A percentile compares a stretch with the other conserved stretches of the same genome.
Conservation (phyloP, 1,284 basidiomycete genomes). For the Irpex lacteus region DNA sequence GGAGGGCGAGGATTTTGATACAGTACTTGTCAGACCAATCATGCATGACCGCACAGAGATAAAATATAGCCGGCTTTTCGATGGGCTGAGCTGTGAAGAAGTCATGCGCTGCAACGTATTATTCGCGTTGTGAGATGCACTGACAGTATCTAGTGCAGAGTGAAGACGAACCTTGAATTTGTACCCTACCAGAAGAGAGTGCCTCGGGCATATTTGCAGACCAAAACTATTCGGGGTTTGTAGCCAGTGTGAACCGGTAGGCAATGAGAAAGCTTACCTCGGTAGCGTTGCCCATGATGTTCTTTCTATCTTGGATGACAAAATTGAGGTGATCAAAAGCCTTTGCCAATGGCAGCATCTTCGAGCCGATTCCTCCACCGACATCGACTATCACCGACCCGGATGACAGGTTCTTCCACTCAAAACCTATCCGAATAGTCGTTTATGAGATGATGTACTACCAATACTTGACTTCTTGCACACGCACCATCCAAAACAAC, state of each 20-base stretch:
- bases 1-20: constrained; percentile 24
- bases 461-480: too few species aligned
- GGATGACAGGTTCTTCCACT: constrained; percentile 13
- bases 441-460: constrained; percentile 28
- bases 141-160: too few species aligned
- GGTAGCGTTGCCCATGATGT: constrained; percentile 13
- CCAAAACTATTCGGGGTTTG: constrained; percentile 3
- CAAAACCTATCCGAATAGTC: constrained; percentile 32
- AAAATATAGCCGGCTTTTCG: constrained; percentile 22
- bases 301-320: constrained; percentile 20
- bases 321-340: constrained; percentile 21
- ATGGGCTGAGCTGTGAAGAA: constrained; percentile 23
- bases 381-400: constrained; percentile 21
- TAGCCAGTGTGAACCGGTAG: neutral
- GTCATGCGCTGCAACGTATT: constrained; percentile 17
- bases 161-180: constrained; percentile 3
- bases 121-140: too few species aligned
- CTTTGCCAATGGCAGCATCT: constrained; percentile 20
- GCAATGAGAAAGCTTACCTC: constrained; percentile 8
- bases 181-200: constrained; percentile 5
- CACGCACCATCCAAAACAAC: too few species aligned
- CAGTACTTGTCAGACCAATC: constrained; percentile 31
- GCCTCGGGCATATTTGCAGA: constrained; percentile 1
- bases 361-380: constrained; percentile 22
- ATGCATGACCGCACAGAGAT: constrained; percentile 30